Conservation (phyloP, 75 land plant genomes). For the Azolla pinnata region DNA sequence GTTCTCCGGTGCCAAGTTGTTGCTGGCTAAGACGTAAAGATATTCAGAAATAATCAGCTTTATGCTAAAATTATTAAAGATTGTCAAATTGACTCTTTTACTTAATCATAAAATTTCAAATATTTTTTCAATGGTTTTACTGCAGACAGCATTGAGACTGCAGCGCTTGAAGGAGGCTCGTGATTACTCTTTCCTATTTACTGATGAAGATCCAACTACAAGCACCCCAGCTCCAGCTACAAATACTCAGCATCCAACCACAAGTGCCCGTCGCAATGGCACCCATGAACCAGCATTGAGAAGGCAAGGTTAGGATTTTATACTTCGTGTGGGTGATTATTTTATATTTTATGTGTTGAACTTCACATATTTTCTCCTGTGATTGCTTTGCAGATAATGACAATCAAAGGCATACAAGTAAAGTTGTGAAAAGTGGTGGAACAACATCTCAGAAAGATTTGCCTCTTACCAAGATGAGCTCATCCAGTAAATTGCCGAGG, state of each 20-base stretch:
- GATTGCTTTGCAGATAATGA: neutral
- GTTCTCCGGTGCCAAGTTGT: too few species aligned
- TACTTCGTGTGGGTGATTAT: too few species aligned
- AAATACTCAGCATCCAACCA: neutral
- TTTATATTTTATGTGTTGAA: too few species aligned
- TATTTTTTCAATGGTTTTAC: neutral
- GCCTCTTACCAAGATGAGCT: too few species aligned
- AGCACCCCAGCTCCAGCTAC: too few species aligned
- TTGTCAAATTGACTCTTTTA: neutral
- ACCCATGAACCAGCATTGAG: neutral
- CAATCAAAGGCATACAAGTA: neutral
- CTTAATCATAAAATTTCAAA: neutral
- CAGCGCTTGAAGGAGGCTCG: conserved; percentile 60
- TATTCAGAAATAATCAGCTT: too few species aligned
- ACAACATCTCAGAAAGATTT: too few species aligned
- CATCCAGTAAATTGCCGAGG: neutral
- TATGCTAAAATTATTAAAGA: conserved; percentile 4
- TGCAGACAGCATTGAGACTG: conserved; percentile 43
- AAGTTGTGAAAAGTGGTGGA: conserved; percentile 5
- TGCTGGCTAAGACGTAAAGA: too few species aligned
- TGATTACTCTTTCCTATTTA: conserved; percentile 76
- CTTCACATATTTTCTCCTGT: too few species aligned
- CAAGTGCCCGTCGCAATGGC: too few species aligned
- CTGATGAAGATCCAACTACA: conserved; percentile 52
- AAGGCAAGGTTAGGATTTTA: conserved; percentile 1